Evolutionary conservation across 768 basidiomycete species (phyloP).

Genomic region (Trichaptum fuscoviolaceum): DNA sequence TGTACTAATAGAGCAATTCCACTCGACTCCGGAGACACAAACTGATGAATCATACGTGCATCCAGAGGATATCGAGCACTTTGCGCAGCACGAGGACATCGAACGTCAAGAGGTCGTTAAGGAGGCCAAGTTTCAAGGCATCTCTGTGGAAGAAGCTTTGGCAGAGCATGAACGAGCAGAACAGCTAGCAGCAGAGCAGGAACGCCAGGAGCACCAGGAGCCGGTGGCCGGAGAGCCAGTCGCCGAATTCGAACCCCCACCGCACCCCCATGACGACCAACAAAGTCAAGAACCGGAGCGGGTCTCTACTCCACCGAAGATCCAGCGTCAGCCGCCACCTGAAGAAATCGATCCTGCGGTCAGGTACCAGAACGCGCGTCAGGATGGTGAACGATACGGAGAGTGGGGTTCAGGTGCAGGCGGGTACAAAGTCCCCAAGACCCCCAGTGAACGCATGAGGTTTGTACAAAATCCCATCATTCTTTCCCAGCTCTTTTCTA

Average conservation of each 20-base stretch:
- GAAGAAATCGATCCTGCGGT: conserved; percentile 65
- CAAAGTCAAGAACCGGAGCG: conserved; percentile 15
- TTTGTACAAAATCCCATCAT: conserved; percentile 23
- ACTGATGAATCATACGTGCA: conserved; percentile 93
- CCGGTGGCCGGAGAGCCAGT: conserved; percentile 10
- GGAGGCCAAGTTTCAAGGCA: conserved; percentile 81
- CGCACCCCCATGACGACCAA: conserved; percentile 34
- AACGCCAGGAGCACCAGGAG: conserved; percentile 7
- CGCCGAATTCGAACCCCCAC: not conserved
- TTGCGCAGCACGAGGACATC: conserved; percentile 81
- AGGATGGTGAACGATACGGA: conserved; percentile 47
- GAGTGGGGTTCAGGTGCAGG: conserved; percentile 70
- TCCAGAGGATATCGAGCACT: conserved; percentile 91
- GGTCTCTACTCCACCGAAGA: conserved; percentile 39
- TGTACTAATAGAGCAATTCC: conserved; percentile 67
- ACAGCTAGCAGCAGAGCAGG: conserved; percentile 12
- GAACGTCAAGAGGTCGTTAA: conserved; percentile 79
- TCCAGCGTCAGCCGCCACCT: conserved; percentile 53
- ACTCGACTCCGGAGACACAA: conserved; percentile 95
- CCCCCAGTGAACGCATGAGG: conserved; percentile 74
- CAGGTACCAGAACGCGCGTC: conserved; percentile 52
- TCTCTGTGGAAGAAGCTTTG: conserved; percentile 68
- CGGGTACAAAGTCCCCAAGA: conserved; percentile 69
- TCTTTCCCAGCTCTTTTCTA: not conserved
- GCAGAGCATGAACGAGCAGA: conserved; percentile 33